Evolutionary conservation across 805 yeast genomes (phyloP).

Genomic region (Metschnikowia picachoensis): DNA sequence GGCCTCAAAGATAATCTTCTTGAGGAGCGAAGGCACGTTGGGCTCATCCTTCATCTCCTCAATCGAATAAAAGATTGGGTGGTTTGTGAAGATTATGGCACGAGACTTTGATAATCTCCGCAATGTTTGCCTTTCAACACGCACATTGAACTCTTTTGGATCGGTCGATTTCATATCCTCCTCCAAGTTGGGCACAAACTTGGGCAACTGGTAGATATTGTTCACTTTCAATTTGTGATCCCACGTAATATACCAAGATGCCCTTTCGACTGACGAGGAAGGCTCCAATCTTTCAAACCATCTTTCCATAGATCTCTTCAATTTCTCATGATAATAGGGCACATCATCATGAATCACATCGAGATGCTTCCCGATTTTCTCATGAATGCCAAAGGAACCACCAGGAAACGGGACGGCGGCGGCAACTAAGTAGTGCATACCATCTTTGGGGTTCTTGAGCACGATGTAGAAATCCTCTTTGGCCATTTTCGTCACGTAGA

Average conservation of each 20-base stretch:
- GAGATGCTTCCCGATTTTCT: conserved; percentile 57
- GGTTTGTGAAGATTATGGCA: conserved; percentile 72
- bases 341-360: conserved; percentile 66
- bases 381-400: conserved; percentile 61
- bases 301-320: conserved; percentile 67
- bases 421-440: conserved; percentile 59
- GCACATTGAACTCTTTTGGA: conserved; percentile 56
- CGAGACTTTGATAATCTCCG: conserved; percentile 60
- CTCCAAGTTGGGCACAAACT: conserved; percentile 34
- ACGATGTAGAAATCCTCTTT: conserved; percentile 74
- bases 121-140: conserved; percentile 72
- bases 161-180: conserved; percentile 31
- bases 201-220: conserved; percentile 53
- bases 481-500: conserved; percentile 62
- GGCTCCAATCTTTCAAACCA: conserved; percentile 65
- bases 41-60: conserved; percentile 80
- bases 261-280: conserved; percentile 64
- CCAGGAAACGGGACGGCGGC: conserved; percentile 82
- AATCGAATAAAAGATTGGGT: conserved; percentile 72
- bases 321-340: conserved; percentile 64
- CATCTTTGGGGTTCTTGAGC: conserved; percentile 44
- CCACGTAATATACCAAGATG: conserved; percentile 74
- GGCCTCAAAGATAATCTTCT: conserved; percentile 60
- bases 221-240: conserved; percentile 58
- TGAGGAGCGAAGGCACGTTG: conserved; percentile 69